phyloP scores from a whole-genome alignment of 2,329 filamentous ascomycete genomes.

The Xylariaceae sp. region DNA sequence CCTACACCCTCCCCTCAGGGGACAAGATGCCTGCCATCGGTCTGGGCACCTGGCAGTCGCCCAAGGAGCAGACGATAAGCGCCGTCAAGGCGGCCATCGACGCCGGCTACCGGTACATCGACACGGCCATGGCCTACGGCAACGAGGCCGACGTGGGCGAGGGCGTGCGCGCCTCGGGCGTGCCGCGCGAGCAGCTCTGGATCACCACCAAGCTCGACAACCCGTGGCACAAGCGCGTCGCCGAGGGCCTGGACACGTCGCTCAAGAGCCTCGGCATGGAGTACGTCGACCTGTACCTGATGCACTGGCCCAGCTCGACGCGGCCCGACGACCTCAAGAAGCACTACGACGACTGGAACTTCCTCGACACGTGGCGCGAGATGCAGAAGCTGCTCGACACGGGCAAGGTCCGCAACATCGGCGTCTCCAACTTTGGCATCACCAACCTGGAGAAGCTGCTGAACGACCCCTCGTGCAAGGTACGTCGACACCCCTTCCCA shows the following conservation, averaged over 20 bases:
- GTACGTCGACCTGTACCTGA: conserved; percentile 64
- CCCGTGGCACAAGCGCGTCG: conserved; percentile 64
- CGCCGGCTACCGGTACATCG: conserved; percentile 67
- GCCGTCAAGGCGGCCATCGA: conserved; percentile 65
- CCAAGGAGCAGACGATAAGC: conserved; percentile 56
- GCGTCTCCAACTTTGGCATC: conserved; percentile 81
- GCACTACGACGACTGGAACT: conserved; percentile 71
- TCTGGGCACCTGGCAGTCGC: conserved; percentile 75
- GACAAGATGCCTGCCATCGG: conserved; percentile 71
- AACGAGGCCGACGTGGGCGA: conserved; percentile 65
- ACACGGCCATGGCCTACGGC: conserved; percentile 69
- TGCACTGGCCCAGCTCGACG: conserved; percentile 64
- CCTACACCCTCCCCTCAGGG: conserved; percentile 66
- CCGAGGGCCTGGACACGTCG: conserved; percentile 52
- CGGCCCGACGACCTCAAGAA: conserved; percentile 56
- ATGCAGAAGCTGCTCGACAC: conserved; percentile 61
- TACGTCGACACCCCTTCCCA: conserved; percentile 26
- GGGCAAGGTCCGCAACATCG: conserved; percentile 72
- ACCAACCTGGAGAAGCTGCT: conserved; percentile 72
- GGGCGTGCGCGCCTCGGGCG: conserved; percentile 56
- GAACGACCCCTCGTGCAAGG: conserved; percentile 55
- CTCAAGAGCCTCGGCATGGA: conserved; percentile 54
- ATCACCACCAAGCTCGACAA: conserved; percentile 80
- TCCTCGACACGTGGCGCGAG: conserved; percentile 69
- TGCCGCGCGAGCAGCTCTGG: conserved; percentile 60